These are phyloP conservation scores for Lathyrus oleraceus DNA, from an alignment of 306 rosid genomes.

Conservation along the genomic window DNA sequence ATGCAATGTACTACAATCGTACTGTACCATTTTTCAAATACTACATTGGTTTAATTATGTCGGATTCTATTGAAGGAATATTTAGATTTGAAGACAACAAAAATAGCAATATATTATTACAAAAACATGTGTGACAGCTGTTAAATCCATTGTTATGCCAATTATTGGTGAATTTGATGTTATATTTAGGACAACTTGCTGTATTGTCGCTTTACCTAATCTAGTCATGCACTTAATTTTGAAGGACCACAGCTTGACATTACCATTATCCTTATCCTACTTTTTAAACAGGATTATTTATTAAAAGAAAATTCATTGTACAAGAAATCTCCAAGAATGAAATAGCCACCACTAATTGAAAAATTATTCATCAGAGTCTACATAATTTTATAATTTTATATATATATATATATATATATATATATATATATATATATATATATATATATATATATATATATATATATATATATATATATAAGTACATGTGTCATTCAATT, in stretches of 20 bases:
- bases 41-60: constrained; percentile 11
- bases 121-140: constrained; percentile 16
- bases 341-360: not conserved
- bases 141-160: not conserved
- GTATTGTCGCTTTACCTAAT: constrained; percentile 20
- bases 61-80: constrained; percentile 33
- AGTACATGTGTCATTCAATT: too few species aligned
- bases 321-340: not conserved
- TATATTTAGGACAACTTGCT: constrained; percentile 29
- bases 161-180: not conserved
- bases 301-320: not conserved
- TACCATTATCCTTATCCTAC: constrained; percentile 1
- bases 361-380: not conserved
- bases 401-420: too few species aligned
- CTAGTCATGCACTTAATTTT: constrained; percentile 9
- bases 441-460: too few species aligned
- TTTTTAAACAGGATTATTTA: not conserved
- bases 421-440: too few species aligned
- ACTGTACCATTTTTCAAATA: constrained; percentile 11
- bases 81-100: constrained; percentile 27
- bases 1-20: constrained; percentile 26
- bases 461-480: too few species aligned
- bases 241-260: constrained; percentile 21
- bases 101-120: not conserved
- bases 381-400: too few species aligned